These are phyloP conservation scores for Candida ovalis DNA, from an alignment of 805 yeast genomes.

Conservation along the genomic window DNA sequence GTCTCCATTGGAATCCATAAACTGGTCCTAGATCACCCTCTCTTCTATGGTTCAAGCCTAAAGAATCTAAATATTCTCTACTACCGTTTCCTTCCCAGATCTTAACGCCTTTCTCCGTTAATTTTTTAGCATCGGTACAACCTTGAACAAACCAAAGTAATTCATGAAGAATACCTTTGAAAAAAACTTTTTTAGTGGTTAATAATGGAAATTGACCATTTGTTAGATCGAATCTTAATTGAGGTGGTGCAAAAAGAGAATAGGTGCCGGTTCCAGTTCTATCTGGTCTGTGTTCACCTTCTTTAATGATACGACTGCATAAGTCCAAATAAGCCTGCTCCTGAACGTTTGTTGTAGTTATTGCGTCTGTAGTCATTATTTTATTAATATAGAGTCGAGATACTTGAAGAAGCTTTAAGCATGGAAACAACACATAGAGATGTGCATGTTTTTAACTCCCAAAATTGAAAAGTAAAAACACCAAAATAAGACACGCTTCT, in stretches of 20 bases:
- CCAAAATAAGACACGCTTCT: neutral
- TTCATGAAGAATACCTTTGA: conserved; percentile 85
- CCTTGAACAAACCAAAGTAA: conserved; percentile 91
- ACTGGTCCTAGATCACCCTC: conserved; percentile 98
- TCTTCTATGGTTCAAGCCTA: conserved; percentile 75
- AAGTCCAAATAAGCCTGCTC: conserved; percentile 87
- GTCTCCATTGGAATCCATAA: conserved; percentile 99
- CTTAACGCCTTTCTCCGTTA: conserved; percentile 82
- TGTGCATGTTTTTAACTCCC: neutral
- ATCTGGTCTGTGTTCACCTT: conserved; percentile 91
- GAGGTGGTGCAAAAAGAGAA: conserved; percentile 94
- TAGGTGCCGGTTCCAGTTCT: conserved; percentile 97
- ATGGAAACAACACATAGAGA: neutral
- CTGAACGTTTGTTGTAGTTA: conserved; percentile 37
- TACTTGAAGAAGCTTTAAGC: neutral
- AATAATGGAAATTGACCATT: conserved; percentile 78
- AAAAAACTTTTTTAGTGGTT: conserved; percentile 90
- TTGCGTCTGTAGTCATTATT: neutral
- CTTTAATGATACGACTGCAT: conserved; percentile 67
- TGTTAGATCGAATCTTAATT: conserved; percentile 72
- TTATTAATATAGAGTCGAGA: neutral
- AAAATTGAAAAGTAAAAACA: neutral
- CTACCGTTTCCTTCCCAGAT: conserved; percentile 99
- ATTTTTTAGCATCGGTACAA: conserved; percentile 77
- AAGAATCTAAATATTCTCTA: conserved; percentile 77